Conservation (phyloP, 2,329 filamentous ascomycete genomes). For the Claviceps purpurea region DNA sequence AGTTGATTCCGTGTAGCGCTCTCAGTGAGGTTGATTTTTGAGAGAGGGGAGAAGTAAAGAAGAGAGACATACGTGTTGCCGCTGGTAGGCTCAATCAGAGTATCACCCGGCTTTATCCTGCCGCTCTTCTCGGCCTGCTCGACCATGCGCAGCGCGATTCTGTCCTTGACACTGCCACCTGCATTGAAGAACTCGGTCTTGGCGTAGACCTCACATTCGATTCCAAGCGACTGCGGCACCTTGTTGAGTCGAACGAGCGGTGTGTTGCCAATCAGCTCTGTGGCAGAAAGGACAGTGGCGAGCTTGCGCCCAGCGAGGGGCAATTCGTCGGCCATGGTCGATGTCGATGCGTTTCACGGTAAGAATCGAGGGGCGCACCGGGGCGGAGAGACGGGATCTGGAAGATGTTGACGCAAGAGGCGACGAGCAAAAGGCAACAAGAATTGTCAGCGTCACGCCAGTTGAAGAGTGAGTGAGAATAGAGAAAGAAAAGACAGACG, state of each 20-base stretch:
- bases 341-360: background rate
- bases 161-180: conserved; percentile 85
- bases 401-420: no score
- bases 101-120: conserved; percentile 93
- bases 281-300: conserved; percentile 46
- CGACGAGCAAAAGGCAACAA: no score
- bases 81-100: conserved; percentile 92
- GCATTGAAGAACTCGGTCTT: conserved; percentile 93
- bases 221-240: conserved; percentile 79
- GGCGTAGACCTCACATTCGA: conserved; percentile 78
- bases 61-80: conserved; percentile 59
- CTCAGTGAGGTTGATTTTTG: background rate
- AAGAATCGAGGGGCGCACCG: no score
- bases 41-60: conserved; percentile 6
- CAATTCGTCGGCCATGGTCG: conserved; percentile 1
- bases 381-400: no score
- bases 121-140: conserved; percentile 86
- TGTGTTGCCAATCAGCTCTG: conserved; percentile 86
- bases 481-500: background rate
- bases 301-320: conserved; percentile 13
- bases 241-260: conserved; percentile 91
- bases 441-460: no score
- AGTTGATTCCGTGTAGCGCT: background rate
- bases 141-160: conserved; percentile 94
- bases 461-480: no score